A percentile compares a stretch with the other conserved stretches of the same genome.
Conservation (phyloP, 169 alveolate species). For the Blepharisma undulans region DNA sequence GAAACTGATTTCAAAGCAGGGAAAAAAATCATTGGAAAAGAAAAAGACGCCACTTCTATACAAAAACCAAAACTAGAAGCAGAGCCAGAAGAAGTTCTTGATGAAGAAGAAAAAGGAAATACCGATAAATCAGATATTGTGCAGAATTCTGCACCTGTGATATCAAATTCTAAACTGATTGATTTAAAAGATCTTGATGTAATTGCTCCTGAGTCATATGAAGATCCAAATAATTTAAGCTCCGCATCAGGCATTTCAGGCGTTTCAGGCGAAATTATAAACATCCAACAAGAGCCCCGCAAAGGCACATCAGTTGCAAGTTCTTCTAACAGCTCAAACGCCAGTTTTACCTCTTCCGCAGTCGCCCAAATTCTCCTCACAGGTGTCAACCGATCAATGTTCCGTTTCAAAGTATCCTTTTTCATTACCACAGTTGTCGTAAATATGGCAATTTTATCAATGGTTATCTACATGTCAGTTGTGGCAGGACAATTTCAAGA, state of each 20-base stretch:
- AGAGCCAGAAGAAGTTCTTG: neutral
- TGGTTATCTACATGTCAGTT: conserved; percentile 12
- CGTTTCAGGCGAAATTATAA: neutral
- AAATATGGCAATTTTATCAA: conserved; percentile 25
- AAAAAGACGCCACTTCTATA: neutral
- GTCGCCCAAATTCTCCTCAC: conserved; percentile 27
- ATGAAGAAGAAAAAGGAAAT: conserved; percentile 4
- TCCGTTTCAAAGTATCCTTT: conserved; percentile 21
- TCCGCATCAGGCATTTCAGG: neutral
- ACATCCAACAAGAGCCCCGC: neutral
- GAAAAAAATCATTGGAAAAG: neutral
- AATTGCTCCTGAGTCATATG: neutral
- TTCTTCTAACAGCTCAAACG: conserved; percentile 36
- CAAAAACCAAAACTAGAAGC: neutral
- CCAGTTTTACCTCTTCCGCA: conserved; percentile 24
- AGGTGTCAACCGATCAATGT: conserved; percentile 25
- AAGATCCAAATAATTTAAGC: neutral
- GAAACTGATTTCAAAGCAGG: conserved; percentile 32
- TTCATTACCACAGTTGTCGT: conserved; percentile 26
- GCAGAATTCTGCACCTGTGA: neutral
- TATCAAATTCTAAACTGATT: neutral
- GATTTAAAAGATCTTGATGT: neutral
- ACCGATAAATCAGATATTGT: neutral
- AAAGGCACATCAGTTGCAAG: conserved; percentile 24
- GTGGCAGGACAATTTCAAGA: neutral